These are phyloP conservation scores for Sugiyamaella americana DNA, from an alignment of 805 yeast species.

Conservation along the genomic window DNA sequence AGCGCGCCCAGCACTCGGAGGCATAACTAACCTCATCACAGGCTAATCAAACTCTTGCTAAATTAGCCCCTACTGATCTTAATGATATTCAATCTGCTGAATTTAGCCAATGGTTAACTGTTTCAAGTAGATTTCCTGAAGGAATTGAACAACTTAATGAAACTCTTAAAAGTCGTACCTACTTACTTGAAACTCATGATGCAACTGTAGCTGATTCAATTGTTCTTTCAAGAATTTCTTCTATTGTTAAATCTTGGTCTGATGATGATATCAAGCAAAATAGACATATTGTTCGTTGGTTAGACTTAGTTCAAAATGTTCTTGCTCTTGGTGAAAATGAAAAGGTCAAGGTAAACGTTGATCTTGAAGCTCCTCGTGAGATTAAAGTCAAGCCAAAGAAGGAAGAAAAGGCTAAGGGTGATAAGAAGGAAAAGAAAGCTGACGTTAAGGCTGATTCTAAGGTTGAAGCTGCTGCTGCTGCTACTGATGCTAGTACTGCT, in stretches of 20 bases:
- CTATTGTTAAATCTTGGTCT: constrained; percentile 52
- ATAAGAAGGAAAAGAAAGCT: constrained; percentile 37
- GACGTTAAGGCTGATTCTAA: constrained; percentile 29
- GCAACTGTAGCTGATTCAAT: constrained; percentile 67
- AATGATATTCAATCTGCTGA: constrained; percentile 55
- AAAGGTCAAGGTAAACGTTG: constrained; percentile 50
- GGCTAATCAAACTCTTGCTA: constrained; percentile 18
- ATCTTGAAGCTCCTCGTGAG: constrained; percentile 68
- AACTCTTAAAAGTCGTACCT: constrained; percentile 62
- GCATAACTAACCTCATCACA: constrained; percentile 1
- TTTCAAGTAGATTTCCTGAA: constrained; percentile 57
- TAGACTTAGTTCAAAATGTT: constrained; percentile 70
- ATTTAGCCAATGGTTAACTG: constrained; percentile 71
- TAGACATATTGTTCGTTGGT: constrained; percentile 92
- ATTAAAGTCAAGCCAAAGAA: constrained; percentile 43
- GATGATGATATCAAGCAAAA: constrained; percentile 51
- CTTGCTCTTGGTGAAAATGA: constrained; percentile 47
- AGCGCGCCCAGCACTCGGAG: not conserved
- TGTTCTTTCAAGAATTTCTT: constrained; percentile 61
- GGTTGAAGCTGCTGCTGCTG: constrained; percentile 24
- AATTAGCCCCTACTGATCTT: constrained; percentile 22
- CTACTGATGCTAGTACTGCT: constrained; percentile 11
- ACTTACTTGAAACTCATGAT: constrained; percentile 44
- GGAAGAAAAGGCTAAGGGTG: constrained; percentile 25
- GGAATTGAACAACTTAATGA: constrained; percentile 55